Base-by-base conservation (phyloP, 495 filamentous ascomycete genomes). In the Podospora anserina region DNA sequence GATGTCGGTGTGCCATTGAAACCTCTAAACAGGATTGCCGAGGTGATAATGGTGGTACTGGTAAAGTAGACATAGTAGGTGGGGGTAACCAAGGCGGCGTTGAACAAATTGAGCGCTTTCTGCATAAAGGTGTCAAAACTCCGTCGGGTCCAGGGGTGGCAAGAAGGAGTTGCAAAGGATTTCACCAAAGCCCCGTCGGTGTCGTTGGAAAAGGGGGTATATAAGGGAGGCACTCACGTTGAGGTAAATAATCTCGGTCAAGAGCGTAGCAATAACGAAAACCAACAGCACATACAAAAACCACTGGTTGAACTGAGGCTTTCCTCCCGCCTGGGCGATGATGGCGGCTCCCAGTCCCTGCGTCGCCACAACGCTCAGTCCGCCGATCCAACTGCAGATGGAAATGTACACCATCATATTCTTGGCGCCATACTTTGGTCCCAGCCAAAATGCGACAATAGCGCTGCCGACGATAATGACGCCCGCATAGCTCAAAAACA, bases 21-120 rank as follows among this genome's bases (percentile, higher is more conserved):
- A 4, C 95, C 95, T 68, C 88, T 91, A 78, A 99, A 99, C 18
- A 99, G 83, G 26, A 99, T 88, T 6, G 94, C 92, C 0, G 93
- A 97, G 7, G 92, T 94, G 68, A 98, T 87, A 70, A 99, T 97
- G 4, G 95, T 99, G 18, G 92, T 88, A 72, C 88, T 95, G 58
- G 95, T 99, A 78, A 99, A 99, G 82, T 92, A 93, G 69, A 99
- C 95, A 76, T 99, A 99, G 80, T 99, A 99, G 4, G 95, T 99
- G 0, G 95, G 95, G 0, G 95, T 99, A 64, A 99, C 95, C 67
- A 99, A 86, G 1, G 95, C 95, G 32, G 95, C 96, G 75, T 99
- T 99, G 84, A 95, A 99, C 60, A 99, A 74, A 77, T 99, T 99
- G 55, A 99, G 85, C 19, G 95, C 95, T 97, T 99, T 99, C 95